Conservation (phyloP, 768 basidiomycete genomes). For the Russula vinacea region DNA sequence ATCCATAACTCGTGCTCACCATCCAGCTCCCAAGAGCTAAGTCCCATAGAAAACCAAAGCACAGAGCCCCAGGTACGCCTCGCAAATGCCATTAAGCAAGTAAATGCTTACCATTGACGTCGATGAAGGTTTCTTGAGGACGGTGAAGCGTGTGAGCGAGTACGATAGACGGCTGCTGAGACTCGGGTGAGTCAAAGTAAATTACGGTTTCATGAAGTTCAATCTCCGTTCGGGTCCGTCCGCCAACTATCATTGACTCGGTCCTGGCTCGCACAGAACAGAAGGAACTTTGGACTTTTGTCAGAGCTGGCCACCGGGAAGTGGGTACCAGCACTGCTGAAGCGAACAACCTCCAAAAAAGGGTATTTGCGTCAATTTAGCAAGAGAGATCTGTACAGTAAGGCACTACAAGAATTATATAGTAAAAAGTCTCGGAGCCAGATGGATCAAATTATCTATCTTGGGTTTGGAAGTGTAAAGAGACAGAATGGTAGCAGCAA, state of each 20-base stretch:
- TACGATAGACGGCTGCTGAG: background rate
- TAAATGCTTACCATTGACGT: constrained; percentile 15
- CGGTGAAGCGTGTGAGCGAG: background rate
- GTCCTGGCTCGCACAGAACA: no score
- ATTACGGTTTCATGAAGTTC: background rate
- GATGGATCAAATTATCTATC: constrained; percentile 16
- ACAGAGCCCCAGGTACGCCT: constrained; percentile 9
- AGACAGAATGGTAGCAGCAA: background rate
- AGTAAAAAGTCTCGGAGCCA: background rate
- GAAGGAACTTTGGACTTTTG: no score
- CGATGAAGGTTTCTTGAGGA: constrained; percentile 13
- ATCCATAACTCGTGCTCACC: constrained; percentile 33
- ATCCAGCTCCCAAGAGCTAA: constrained; percentile 32
- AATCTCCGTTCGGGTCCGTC: background rate
- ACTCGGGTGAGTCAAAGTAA: background rate
- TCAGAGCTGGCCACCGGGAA: no score
- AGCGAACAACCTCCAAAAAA: no score
- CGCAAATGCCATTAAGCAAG: no score
- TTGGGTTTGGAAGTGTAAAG: background rate
- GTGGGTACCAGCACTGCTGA: no score
- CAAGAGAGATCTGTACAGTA: constrained; percentile 16
- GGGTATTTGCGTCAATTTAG: background rate
- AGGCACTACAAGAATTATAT: constrained; percentile 20
- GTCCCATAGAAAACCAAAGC: no score
- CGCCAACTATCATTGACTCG: no score